Conservation (phyloP, 768 basidiomycete genomes). For the Suillus variegatus region DNA sequence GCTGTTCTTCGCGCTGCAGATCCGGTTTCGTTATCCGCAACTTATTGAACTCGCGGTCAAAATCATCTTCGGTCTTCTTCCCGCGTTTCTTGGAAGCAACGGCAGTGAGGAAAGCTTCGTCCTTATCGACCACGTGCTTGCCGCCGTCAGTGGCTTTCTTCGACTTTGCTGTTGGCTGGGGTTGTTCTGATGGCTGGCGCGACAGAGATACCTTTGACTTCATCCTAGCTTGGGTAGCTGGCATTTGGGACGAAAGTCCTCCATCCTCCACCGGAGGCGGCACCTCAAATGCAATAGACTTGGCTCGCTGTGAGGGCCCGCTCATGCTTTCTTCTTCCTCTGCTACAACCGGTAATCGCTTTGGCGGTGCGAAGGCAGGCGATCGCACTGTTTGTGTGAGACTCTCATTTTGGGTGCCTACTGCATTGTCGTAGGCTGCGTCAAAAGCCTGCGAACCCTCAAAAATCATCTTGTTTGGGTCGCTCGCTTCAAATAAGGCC, state of each 20-base stretch:
- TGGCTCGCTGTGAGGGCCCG: conserved; percentile 4
- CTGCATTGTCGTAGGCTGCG: conserved; percentile 14
- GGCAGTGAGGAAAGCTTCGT: conserved; percentile 68
- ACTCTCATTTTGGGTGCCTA: conserved; percentile 23
- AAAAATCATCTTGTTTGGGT: conserved; percentile 45
- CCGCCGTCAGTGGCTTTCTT: conserved; percentile 10
- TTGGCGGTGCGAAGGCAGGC: conserved; percentile 11
- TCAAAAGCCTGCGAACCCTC: conserved; percentile 21
- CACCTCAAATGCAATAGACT: background rate
- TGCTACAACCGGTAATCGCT: conserved; percentile 36
- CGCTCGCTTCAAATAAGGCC: conserved; percentile 66
- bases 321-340: conserved; percentile 60
- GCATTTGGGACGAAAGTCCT: background rate
- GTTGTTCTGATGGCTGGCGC: background rate
- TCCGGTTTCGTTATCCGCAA: conserved; percentile 71
- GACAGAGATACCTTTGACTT: conserved; percentile 2
- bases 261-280: background rate
- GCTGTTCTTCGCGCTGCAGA: conserved; percentile 46
- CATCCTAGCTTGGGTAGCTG: background rate
- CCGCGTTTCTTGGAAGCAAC: conserved; percentile 72
- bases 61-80: conserved; percentile 66
- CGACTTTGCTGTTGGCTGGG: conserved; percentile 11
- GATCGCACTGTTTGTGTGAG: conserved; percentile 27
- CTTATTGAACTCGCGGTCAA: conserved; percentile 81
- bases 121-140: conserved; percentile 47